Conservation (phyloP, 352 stramenopile genomes). For the Phytophthora hibernalis region DNA sequence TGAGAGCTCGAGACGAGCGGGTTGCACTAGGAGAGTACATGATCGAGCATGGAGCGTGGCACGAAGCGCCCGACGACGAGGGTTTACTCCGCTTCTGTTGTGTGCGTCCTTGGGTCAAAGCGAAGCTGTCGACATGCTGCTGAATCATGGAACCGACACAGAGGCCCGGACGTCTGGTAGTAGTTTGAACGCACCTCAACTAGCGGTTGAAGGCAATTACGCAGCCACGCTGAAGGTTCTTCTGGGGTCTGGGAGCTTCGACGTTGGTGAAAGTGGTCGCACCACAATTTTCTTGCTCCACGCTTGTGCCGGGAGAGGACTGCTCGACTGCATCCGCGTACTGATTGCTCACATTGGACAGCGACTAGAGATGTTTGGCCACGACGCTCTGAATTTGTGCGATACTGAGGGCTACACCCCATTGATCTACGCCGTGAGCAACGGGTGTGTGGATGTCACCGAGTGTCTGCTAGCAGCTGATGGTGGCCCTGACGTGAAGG, state of each 20-base stretch:
- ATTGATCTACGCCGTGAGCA: constrained; percentile 80
- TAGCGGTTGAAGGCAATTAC: constrained; percentile 75
- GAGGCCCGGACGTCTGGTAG: constrained; percentile 46
- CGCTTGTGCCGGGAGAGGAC: constrained; percentile 59
- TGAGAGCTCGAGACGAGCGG: constrained; percentile 41
- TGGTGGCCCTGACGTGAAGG: constrained; percentile 61
- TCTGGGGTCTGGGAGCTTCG: constrained; percentile 58
- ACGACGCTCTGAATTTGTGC: constrained; percentile 47
- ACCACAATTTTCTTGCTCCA: constrained; percentile 69
- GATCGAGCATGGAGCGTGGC: constrained; percentile 88
- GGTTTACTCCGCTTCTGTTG: constrained; percentile 70
- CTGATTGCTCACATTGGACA: constrained; percentile 58
- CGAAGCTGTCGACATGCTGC: constrained; percentile 69
- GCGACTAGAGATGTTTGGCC: constrained; percentile 36
- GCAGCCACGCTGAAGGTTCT: constrained; percentile 53
- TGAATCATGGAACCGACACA: constrained; percentile 70
- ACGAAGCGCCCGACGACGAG: constrained; percentile 71
- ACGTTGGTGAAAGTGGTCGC: constrained; percentile 40
- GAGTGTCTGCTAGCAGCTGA: constrained; percentile 65
- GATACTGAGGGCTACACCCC: constrained; percentile 84
- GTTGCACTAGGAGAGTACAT: constrained; percentile 76
- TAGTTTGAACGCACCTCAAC: constrained; percentile 54
- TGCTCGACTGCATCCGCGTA: constrained; percentile 62
- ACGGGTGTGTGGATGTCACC: constrained; percentile 55
- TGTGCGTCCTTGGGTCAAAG: constrained; percentile 65